Conservation (phyloP, 1,284 basidiomycete genomes). For the Apiotrichum sp. region DNA sequence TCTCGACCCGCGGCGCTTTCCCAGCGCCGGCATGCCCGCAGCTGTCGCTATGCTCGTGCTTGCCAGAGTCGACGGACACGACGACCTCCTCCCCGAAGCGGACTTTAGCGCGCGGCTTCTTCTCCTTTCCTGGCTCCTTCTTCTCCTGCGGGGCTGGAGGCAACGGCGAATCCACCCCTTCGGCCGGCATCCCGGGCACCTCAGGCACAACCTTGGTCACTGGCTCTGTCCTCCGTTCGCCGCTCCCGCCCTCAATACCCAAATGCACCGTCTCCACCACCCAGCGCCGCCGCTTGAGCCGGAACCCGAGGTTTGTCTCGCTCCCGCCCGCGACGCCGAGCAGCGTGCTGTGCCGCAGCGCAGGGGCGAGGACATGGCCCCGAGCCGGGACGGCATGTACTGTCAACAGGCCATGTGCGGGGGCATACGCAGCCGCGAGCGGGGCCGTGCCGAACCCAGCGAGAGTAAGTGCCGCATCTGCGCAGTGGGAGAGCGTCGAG, state of each 20-base stretch:
- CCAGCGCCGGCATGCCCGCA: not conserved
- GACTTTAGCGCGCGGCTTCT: conserved; percentile 31
- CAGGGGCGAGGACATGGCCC: conserved; percentile 63
- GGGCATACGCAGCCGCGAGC: conserved; percentile 60
- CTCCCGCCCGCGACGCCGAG: conserved; percentile 57
- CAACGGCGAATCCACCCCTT: not conserved
- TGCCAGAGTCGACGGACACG: not conserved
- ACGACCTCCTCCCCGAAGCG: conserved; percentile 35
- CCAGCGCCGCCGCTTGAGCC: conserved; percentile 77
- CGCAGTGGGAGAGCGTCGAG: conserved; percentile 69
- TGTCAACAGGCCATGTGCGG: conserved; percentile 74
- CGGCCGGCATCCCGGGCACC: not conserved
- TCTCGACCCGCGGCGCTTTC: conserved; percentile 9
- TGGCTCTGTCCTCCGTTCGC: conserved; percentile 65
- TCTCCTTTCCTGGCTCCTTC: not conserved
- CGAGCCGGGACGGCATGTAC: conserved; percentile 66
- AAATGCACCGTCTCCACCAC: conserved; percentile 89
- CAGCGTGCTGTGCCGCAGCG: conserved; percentile 67
- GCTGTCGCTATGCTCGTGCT: not conserved
- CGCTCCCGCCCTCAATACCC: conserved; percentile 84
- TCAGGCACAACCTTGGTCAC: not conserved
- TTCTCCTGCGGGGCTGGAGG: not conserved
- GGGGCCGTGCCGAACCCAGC: conserved; percentile 60
- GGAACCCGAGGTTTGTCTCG: conserved; percentile 92
- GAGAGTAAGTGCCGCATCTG: conserved; percentile 68